Evolutionary conservation across 1,139 yeast species (phyloP).

Genomic region (Yamadazyma songkhlaensis): DNA sequence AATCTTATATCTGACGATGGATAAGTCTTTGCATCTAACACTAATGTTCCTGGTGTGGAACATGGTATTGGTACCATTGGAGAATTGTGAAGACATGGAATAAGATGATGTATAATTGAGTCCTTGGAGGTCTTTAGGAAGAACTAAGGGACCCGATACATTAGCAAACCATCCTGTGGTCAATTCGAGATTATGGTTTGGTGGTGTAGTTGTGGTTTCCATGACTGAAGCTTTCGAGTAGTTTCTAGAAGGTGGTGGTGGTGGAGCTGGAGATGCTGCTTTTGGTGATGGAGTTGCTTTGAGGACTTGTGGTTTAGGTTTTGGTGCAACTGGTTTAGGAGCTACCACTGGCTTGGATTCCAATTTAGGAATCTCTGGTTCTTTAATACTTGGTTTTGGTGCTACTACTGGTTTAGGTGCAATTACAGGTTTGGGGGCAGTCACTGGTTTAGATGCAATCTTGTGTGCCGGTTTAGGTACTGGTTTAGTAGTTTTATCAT

Average conservation of each 20-base stretch:
- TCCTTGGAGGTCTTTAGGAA: constrained; percentile 39
- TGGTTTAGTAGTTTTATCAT: no score
- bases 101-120: constrained; percentile 32
- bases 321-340: constrained; percentile 3
- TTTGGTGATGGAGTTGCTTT: constrained; percentile 2
- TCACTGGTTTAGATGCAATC: background rate
- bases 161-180: constrained; percentile 45
- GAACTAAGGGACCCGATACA: constrained; percentile 15
- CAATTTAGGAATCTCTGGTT: no score
- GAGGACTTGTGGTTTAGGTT: constrained; percentile 9
- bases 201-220: constrained; percentile 20
- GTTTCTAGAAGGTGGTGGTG: constrained; percentile 31
- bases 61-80: constrained; percentile 8
- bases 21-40: constrained; percentile 50
- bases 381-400: constrained; percentile 12
- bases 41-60: constrained; percentile 21
- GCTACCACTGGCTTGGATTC: constrained; percentile 4
- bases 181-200: constrained; percentile 41
- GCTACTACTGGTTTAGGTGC: constrained; percentile 1
- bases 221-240: constrained; percentile 20
- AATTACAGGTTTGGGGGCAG: background rate
- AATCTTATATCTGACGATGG: constrained; percentile 44
- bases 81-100: constrained; percentile 15
- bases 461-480: no score
- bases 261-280: constrained; percentile 8